Evolutionary conservation across 192 early-diverging fungal genomes (phyloP).

Genomic region (Linnemannia exigua): DNA sequence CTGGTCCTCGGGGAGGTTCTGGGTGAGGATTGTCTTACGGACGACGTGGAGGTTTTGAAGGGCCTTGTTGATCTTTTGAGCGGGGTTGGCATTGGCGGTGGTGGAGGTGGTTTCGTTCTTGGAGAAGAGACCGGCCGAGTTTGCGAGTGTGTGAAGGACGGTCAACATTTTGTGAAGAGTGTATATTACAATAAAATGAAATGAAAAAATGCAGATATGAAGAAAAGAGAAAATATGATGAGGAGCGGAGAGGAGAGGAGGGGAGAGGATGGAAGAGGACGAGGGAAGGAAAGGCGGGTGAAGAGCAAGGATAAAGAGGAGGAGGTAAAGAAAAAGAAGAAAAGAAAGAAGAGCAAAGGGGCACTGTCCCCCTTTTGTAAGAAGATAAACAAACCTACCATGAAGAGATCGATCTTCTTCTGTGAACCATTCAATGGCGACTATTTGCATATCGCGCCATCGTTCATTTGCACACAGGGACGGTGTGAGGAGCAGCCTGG

Average conservation of each 20-base stretch:
- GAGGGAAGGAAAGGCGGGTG: background rate
- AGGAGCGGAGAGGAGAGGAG: background rate
- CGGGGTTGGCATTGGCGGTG: constrained; percentile 13
- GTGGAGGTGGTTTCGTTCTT: constrained; percentile 5
- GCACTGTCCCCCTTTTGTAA: background rate
- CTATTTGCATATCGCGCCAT: too few relatives aligned
- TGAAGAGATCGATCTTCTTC: too few relatives aligned
- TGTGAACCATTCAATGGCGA: too few relatives aligned
- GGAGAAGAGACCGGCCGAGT: constrained; percentile 47
- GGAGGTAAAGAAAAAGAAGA: background rate
- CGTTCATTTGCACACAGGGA: too few relatives aligned
- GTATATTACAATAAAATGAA: background rate
- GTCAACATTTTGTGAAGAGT: constrained; percentile 31
- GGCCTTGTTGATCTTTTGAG: constrained; percentile 38
- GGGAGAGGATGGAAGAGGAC: background rate
- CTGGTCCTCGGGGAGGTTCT: constrained; percentile 40
- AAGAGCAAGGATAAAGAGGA: background rate
- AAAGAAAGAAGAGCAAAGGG: background rate
- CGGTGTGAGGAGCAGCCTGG: too few relatives aligned
- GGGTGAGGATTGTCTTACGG: constrained; percentile 44
- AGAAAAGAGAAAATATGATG: background rate
- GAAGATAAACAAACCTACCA: background rate
- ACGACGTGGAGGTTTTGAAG: constrained; percentile 46
- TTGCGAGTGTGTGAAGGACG: constrained; percentile 50
- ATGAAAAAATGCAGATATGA: background rate